Evolutionary conservation across 2,329 filamentous ascomycete genomes (phyloP), one percentile per base, ranked within the genome.

Genomic region (Paecilomyces dactylethromorphus): DNA sequence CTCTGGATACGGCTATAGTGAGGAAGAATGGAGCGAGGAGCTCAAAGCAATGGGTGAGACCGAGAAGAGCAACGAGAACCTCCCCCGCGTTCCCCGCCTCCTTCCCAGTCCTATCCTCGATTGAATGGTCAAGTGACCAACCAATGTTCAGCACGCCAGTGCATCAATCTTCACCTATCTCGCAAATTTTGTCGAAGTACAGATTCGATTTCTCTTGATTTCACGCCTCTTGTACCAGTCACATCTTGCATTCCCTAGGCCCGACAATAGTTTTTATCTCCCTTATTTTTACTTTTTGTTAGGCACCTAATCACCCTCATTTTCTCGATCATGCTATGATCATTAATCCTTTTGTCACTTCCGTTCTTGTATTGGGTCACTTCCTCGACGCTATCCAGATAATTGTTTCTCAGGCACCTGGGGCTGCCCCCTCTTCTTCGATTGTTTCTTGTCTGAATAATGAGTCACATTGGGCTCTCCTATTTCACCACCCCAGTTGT

Each of bases 31-130:
- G 55, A 54, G 5, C 39, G 50, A 12, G 18, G 39, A 10, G 32
- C 29, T 26, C 33, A 56, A 15, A 22, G 12, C 15, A 7, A 58
- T 51, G 50, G 50, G 21, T 22, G 50, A 52, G 11, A 45, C 39
- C n/a, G 39, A 45, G 21, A 3, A 29, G 50, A 52, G 22, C 21
- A 15, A 24, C 50, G 22, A 12, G 50, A 52, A 24, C 50, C 22
- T 52, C 13, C 21, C 50, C 15, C 18, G 45, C 18, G 54, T 53
- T 32, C 58, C 54, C 55, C 22, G 50, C 53, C 60, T 63, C 45
- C 53, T 59, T 11, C 60, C 61, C 6, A 59, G 60, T 21, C 57
- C 59, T 29, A 21, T 51, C 13, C 15, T 64, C 13, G 61, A 63
- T 45, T 63, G 58, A 39, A 45, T 10, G 8, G 10, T 7, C 8